phyloP scores from a whole-genome alignment of 2,329 filamentous ascomycete genomes.

The Scedosporium boydii region DNA sequence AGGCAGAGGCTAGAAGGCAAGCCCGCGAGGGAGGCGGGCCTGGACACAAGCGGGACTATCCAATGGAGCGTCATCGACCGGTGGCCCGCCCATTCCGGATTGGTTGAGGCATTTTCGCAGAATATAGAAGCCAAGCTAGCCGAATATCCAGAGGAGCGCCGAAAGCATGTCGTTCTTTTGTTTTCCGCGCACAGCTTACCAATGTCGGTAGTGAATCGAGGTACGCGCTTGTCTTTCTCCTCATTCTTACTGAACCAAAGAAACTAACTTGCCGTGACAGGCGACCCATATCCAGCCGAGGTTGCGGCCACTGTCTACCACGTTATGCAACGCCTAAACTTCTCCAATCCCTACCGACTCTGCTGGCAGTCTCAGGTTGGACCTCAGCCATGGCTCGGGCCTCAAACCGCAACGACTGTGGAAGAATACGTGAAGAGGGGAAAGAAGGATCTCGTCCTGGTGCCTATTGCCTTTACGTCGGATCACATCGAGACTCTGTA shows the following conservation, averaged over 20 bases:
- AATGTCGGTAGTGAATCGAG: slow-evolving; percentile 94
- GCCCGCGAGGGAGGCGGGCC: slow-evolving; percentile 38
- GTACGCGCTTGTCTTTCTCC: slow-evolving; percentile 29
- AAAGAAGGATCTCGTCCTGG: slow-evolving; percentile 80
- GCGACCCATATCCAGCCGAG: slow-evolving; percentile 90
- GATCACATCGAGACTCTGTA: slow-evolving; percentile 97
- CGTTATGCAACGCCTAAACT: slow-evolving; percentile 85
- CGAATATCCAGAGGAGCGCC: slow-evolving; percentile 72
- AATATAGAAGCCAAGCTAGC: slow-evolving; percentile 82
- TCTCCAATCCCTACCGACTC: slow-evolving; percentile 83
- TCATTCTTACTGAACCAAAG: background rate
- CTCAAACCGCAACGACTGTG: slow-evolving; percentile 83
- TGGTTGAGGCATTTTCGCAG: slow-evolving; percentile 84
- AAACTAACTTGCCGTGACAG: slow-evolving; percentile 31
- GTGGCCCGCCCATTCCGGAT: slow-evolving; percentile 84
- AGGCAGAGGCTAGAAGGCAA: slow-evolving; percentile 78
- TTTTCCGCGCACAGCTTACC: slow-evolving; percentile 95
- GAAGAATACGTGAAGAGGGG: slow-evolving; percentile 83
- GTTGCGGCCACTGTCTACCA: slow-evolving; percentile 93
- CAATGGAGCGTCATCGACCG: slow-evolving; percentile 97
- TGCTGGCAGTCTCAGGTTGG: slow-evolving; percentile 99
- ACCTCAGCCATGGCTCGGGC: slow-evolving; percentile 88
- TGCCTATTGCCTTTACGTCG: slow-evolving; percentile 96
- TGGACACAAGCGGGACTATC: slow-evolving; percentile 57
- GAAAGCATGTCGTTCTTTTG: slow-evolving; percentile 73